Evolutionary conservation across 108 stramenopile species (phyloP), one percentile per base, ranked within the genome.

Genomic region (Fragilaria radians): DNA sequence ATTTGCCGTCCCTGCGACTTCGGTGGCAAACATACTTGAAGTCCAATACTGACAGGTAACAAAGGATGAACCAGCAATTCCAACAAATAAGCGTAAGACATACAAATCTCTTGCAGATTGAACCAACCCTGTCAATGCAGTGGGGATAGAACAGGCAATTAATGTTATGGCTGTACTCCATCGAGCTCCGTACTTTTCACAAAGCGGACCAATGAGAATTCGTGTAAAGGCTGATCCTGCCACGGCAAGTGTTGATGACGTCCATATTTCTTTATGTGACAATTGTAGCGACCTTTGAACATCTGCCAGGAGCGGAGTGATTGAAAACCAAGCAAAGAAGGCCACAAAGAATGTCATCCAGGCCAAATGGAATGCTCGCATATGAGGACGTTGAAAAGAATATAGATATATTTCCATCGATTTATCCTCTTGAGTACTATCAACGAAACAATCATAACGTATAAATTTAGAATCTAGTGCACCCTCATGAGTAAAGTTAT

Each of bases 11-110:
- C 95, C 95, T 1, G 88, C 88, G 28, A 94, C 77, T 55, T 92
- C 85, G 63, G 77, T 83, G 27, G 85, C 74, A 65, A 96, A 96
- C 83, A 93, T 94, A 46, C 74, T 65, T 23, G 78, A 63, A 7
- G 89, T 81, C 96, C 96, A 96, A 64, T 83, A 91, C 69, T 96
- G 94, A 52, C 89, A 89, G 64, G 78, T 80, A 58, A 96, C 95
- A 66, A 96, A 94, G 59, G 89, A 77, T 7, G 81, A 72, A 51
- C 95, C 95, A 23, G 80, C 82, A 32, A 89, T 55, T 49, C 94
- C 96, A 62, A 89, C 85, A 53, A 95, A 81, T 48, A 92, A 60
- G 32, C 94, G 78, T 9, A 88, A 50, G 19, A 86, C 36, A 48
- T 59, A 57, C 22, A 96, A 78, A 23, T 82, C 92, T 2, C 47